Evolutionary conservation across 2,329 filamentous ascomycete species (phyloP).

Genomic region (Aphanocladium album): DNA sequence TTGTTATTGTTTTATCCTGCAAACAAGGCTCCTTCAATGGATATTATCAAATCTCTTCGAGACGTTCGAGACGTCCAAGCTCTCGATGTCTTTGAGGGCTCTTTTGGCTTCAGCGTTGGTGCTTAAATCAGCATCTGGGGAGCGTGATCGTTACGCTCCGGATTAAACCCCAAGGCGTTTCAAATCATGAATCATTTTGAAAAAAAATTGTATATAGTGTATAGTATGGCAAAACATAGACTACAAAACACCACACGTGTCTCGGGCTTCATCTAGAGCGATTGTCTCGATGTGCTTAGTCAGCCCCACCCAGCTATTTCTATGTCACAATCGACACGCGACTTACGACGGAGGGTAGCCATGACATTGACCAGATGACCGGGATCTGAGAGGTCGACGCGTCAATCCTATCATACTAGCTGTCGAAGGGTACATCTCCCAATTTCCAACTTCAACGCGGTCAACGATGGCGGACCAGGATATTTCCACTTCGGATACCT

Average conservation of each 20-base stretch:
- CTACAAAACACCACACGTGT: neutral
- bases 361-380: neutral
- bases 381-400: neutral
- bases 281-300: conserved; percentile 2
- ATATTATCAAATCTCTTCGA: conserved; percentile 51
- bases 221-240: neutral
- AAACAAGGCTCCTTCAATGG: conserved; percentile 51
- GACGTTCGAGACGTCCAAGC: conserved; percentile 38
- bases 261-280: neutral
- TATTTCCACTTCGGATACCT: conserved; percentile 10
- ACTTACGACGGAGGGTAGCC: neutral
- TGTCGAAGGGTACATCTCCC: neutral
- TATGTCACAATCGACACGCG: too few relatives aligned
- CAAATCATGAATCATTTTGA: neutral
- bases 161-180: neutral
- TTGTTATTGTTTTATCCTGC: conserved; percentile 69
- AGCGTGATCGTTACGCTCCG: neutral
- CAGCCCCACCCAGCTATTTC: neutral
- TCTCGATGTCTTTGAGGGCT: conserved; percentile 54
- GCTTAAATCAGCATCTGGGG: conserved; percentile 6
- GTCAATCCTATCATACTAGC: neutral
- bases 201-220: conserved; percentile 10
- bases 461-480: conserved; percentile 11
- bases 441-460: too few relatives aligned
- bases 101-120: conserved; percentile 55